phyloP scores from a whole-genome alignment of 192 early-diverging fungal species.

The Coemansia sp. region DNA sequence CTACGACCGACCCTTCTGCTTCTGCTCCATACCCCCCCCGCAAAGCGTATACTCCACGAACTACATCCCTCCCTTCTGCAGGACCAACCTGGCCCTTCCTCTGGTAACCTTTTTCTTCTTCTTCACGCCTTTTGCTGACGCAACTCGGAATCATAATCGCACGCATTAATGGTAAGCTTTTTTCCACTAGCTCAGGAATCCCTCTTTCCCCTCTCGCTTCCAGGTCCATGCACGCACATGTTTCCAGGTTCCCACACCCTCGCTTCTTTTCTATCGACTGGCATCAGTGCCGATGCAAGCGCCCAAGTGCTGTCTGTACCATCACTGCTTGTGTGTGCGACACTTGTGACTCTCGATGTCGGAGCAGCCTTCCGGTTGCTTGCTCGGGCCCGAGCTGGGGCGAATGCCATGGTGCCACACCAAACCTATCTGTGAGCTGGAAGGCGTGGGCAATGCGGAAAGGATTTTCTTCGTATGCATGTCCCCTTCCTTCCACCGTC shows the following conservation, averaged over 20 bases:
- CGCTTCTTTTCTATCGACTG: background rate
- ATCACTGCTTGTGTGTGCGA: background rate
- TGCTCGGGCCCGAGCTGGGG: background rate
- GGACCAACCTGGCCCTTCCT: constrained; percentile 1
- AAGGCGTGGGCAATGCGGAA: constrained; percentile 1
- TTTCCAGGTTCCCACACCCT: constrained; percentile 7
- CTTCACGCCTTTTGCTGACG: background rate
- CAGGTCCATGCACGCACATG: constrained; percentile 2
- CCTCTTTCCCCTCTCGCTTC: background rate
- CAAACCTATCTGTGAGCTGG: background rate
- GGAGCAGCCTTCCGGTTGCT: background rate
- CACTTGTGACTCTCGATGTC: background rate
- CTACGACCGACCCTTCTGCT: background rate
- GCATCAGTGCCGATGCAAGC: background rate
- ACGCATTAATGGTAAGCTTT: constrained; percentile 8
- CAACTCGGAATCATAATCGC: constrained; percentile 9
- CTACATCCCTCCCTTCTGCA: background rate
- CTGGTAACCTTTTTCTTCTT: background rate
- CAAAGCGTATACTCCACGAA: background rate
- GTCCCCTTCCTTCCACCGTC: background rate
- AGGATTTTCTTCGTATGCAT: background rate
- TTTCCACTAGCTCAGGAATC: background rate
- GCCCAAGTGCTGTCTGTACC: background rate
- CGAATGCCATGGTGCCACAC: background rate
- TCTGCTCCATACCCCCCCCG: background rate